Percentiles rank a stretch among this genome's conserved stretches.
phyloP scores from a whole-genome alignment of 345 rosid genomes.

The thale cress (Arabidopsis thaliana) region TAIR10.1 NC_003075.7:16201501-16202000 shows the following conservation, averaged over 20 bases:
- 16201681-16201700: neutral
- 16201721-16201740: neutral
- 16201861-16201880: slow-evolving; percentile 1
- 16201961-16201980: slow-evolving; percentile 32
- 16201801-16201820: neutral
- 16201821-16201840: neutral
- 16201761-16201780: neutral
- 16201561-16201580: no score
- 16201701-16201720: neutral
- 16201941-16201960: neutral
- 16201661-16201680: slow-evolving; percentile 2
- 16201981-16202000: slow-evolving; percentile 29
- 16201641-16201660: neutral
- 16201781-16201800: neutral
- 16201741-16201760: slow-evolving; percentile 20
- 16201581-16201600: no score
- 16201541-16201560: no score
- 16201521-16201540: no score
- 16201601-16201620: no score
- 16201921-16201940: neutral
- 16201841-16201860: neutral
- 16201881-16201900: slow-evolving; percentile 26
- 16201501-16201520: no score
- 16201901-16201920: slow-evolving; percentile 23
- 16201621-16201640: neutral